Evolutionary conservation across 495 filamentous ascomycete genomes (phyloP).

Genomic region (Daldinia vernicosa): DNA sequence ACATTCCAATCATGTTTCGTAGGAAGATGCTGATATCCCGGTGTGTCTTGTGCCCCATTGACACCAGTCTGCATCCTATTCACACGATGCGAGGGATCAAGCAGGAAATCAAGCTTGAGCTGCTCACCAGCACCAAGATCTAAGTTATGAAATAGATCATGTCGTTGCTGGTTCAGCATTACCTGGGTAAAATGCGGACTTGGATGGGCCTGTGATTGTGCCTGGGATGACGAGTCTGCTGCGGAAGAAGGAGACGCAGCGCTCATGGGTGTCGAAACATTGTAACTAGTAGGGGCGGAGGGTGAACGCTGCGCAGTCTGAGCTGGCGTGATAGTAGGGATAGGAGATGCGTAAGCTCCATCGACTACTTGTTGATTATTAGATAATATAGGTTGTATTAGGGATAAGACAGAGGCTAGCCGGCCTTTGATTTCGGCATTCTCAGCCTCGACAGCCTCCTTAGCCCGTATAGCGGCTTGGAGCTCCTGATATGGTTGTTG

Average conservation of each 20-base stretch:
- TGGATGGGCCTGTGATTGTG: conserved; percentile 34
- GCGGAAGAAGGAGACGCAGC: conserved; percentile 50
- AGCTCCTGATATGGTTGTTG: conserved; percentile 84
- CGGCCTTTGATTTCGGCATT: conserved; percentile 73
- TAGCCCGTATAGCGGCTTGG: conserved; percentile 72
- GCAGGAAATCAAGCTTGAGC: conserved; percentile 73
- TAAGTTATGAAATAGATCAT: conserved; percentile 63
- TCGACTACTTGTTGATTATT: conserved; percentile 33
- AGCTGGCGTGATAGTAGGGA: conserved; percentile 25
- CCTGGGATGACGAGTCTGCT: conserved; percentile 44
- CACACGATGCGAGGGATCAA: conserved; percentile 58
- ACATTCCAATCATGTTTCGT: conserved; percentile 60
- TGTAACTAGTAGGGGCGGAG: conserved; percentile 39
- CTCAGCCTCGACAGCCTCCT: conserved; percentile 74
- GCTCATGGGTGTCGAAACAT: conserved; percentile 49
- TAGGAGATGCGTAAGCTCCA: conserved; percentile 35
- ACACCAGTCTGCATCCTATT: conserved; percentile 48
- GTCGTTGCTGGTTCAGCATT: conserved; percentile 60
- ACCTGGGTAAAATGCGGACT: conserved; percentile 36
- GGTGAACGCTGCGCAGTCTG: conserved; percentile 32
- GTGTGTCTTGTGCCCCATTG: conserved; percentile 51
- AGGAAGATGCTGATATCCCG: conserved; percentile 48
- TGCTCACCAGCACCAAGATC: conserved; percentile 66
- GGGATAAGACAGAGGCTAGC: conserved; percentile 66
- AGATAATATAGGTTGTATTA: conserved; percentile 69